Evolutionary conservation across 2,329 filamentous ascomycete genomes (phyloP).

Genomic region (Sporothrix mexicana): DNA sequence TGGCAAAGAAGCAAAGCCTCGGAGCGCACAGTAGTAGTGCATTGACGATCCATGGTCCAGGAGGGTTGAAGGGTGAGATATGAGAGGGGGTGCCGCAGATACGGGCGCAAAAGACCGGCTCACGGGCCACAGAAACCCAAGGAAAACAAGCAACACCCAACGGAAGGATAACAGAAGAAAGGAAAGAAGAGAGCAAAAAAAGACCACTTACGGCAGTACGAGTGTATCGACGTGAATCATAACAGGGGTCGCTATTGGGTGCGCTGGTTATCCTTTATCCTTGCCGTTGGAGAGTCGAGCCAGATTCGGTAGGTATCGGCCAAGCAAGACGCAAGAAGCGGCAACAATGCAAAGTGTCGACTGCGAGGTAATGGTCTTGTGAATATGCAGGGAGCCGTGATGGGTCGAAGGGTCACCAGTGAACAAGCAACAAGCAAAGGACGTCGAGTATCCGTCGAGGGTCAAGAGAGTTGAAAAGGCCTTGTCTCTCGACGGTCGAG

Average conservation of each 20-base stretch:
- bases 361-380: neutral
- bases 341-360: neutral
- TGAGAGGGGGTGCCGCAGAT: neutral
- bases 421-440: no score
- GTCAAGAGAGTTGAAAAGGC: no score
- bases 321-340: slow-evolving; percentile 9
- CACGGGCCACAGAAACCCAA: neutral
- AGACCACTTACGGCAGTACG: slow-evolving; percentile 11
- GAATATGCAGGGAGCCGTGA: neutral
- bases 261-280: neutral
- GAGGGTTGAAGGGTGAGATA: neutral
- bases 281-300: neutral
- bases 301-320: neutral
- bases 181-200: neutral
- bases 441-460: no score
- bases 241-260: slow-evolving; percentile 18
- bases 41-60: neutral
- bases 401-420: no score
- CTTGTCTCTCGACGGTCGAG: no score
- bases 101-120: neutral
- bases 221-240: slow-evolving; percentile 12
- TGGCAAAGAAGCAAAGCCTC: neutral
- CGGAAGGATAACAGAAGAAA: neutral
- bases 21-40: no score
- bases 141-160: neutral